Evolutionary conservation across 345 rosid species (phyloP).

Genomic region (Salix koriyanagi): DNA sequence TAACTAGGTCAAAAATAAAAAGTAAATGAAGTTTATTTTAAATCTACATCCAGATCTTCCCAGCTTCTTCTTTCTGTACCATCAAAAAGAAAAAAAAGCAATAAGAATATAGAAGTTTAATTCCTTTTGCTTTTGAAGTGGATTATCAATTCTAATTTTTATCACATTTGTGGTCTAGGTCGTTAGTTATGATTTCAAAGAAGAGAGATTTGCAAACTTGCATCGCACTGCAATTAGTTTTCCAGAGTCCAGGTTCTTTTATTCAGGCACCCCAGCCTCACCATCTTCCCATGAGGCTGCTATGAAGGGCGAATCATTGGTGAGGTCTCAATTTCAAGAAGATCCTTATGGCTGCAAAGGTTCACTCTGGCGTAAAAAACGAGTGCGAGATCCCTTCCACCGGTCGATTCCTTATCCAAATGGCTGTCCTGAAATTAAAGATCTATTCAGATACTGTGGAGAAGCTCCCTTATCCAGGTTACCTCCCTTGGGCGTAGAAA

Average conservation of each 20-base stretch:
- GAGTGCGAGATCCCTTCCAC: slow-evolving; percentile 91
- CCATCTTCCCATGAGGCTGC: slow-evolving; percentile 64
- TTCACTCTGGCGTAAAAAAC: slow-evolving; percentile 71
- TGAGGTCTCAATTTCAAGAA: slow-evolving; percentile 67
- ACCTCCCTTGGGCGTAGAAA: slow-evolving; percentile 66
- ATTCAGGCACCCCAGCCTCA: slow-evolving; percentile 66
- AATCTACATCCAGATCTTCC: not conserved
- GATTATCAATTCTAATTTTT: not conserved
- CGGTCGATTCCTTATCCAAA: slow-evolving; percentile 82
- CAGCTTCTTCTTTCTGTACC: not conserved
- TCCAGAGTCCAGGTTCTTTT: slow-evolving; percentile 73
- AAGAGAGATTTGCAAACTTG: slow-evolving; percentile 69
- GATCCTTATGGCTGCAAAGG: slow-evolving; percentile 89
- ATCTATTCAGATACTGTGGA: slow-evolving; percentile 80
- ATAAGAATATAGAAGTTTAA: not conserved
- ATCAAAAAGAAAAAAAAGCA: not conserved
- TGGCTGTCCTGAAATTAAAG: slow-evolving; percentile 85
- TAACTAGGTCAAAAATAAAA: not conserved
- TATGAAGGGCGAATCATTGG: slow-evolving; percentile 75
- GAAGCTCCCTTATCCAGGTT: slow-evolving; percentile 62
- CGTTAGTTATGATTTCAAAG: slow-evolving; percentile 91
- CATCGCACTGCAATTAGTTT: slow-evolving; percentile 81
- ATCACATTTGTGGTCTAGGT: slow-evolving; percentile 38
- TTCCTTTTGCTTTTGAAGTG: not conserved
- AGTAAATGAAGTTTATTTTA: not conserved